Evolutionary conservation across 2,329 filamentous ascomycete species (phyloP).

Genomic region (Knufia fluminis): DNA sequence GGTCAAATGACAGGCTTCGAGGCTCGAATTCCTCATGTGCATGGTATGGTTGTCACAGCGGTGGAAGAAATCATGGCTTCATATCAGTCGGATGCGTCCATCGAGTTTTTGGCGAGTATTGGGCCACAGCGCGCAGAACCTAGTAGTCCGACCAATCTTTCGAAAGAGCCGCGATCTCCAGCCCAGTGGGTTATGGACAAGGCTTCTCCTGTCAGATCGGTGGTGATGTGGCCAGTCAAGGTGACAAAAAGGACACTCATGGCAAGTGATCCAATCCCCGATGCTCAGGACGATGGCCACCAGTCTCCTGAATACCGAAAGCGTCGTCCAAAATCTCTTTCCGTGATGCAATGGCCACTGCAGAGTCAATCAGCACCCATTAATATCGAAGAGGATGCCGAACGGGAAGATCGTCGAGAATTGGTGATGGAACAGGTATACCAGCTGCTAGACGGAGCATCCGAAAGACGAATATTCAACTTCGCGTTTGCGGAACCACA

Average conservation of each 20-base stretch:
- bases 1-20: not conserved
- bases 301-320: not conserved
- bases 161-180: not conserved
- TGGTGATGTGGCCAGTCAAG: slow-evolving; percentile 4
- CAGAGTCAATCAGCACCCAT: too few species aligned
- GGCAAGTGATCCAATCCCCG: not conserved
- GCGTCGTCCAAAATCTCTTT: not conserved
- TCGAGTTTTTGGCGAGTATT: slow-evolving; percentile 1
- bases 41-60: not conserved
- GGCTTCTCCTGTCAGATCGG: slow-evolving; percentile 1
- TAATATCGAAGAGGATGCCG: too few species aligned
- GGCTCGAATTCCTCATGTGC: not conserved
- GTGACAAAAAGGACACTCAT: not conserved
- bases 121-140: not conserved
- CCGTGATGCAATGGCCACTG: not conserved
- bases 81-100: not conserved
- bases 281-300: not conserved
- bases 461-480: not conserved
- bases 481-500: not conserved
- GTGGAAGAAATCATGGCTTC: slow-evolving; percentile 1
- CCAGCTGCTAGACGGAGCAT: not conserved
- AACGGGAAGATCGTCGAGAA: too few species aligned
- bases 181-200: not conserved
- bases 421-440: not conserved
- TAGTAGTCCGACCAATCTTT: not conserved